A percentile compares a stretch with the other conserved stretches of the same genome.
phyloP scores from a whole-genome alignment of 345 rosid genomes.

The Eutrema heterophyllum region DNA sequence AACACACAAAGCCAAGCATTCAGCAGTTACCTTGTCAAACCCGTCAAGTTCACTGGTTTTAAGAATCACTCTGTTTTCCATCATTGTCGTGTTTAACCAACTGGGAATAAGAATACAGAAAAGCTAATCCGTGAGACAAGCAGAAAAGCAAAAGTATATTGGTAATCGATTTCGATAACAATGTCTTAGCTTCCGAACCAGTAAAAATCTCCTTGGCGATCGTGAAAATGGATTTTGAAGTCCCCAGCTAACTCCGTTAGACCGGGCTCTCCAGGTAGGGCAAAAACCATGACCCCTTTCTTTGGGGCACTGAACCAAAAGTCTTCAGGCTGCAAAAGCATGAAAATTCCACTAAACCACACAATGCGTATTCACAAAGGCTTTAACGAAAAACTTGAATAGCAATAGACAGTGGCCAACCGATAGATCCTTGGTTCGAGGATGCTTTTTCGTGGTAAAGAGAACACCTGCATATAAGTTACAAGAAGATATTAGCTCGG shows the following conservation, averaged over 20 bases:
- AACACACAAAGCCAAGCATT: background rate
- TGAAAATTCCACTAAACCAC: slow-evolving; percentile 1
- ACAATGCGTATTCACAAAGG: background rate
- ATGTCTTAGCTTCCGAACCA: slow-evolving; percentile 44
- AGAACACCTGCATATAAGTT: slow-evolving; percentile 52
- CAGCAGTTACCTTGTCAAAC: slow-evolving; percentile 64
- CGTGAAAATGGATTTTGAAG: slow-evolving; percentile 83
- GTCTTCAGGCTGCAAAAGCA: slow-evolving; percentile 63
- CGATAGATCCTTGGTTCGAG: slow-evolving; percentile 63
- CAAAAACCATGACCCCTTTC: slow-evolving; percentile 89
- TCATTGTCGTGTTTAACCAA: slow-evolving; percentile 83
- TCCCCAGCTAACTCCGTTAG: slow-evolving; percentile 72
- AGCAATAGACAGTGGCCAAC: slow-evolving; percentile 36
- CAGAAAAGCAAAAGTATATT: background rate
- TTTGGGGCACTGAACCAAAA: slow-evolving; percentile 86
- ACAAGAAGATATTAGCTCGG: background rate
- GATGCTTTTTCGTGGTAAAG: slow-evolving; percentile 76
- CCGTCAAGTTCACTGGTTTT: slow-evolving; percentile 64
- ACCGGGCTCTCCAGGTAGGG: slow-evolving; percentile 88
- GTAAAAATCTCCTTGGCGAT: slow-evolving; percentile 92
- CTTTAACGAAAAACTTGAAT: background rate
- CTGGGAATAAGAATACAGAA: slow-evolving; percentile 32
- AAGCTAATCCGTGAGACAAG: slow-evolving; percentile 9
- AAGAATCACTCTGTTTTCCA: slow-evolving; percentile 68
- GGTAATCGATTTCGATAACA: background rate